These are phyloP conservation scores for Lunasporangiospora selenospora DNA, from an alignment of 192 early-diverging fungal species.

Conservation along the genomic window DNA sequence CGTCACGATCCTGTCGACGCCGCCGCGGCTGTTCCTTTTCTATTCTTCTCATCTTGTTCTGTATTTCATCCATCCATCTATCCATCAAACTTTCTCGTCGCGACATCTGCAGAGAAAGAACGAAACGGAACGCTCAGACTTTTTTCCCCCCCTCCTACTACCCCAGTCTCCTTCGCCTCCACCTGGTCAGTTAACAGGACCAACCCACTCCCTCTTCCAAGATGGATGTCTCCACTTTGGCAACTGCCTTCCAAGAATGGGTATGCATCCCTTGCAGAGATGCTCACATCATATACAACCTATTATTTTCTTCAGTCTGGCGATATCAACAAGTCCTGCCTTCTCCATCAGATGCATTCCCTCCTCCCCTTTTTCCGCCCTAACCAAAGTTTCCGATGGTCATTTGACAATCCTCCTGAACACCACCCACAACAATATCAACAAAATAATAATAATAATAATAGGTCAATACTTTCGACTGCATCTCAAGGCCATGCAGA, in stretches of 20 bases:
- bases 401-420: too few species aligned
- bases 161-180: background rate
- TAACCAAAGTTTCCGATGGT: too few species aligned
- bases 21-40: background rate
- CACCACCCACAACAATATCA: background rate
- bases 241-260: slow-evolving; percentile 50
- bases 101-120: too few species aligned
- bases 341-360: too few species aligned
- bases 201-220: too few species aligned
- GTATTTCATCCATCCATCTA: background rate
- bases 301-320: too few species aligned
- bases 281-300: too few species aligned
- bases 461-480: slow-evolving; percentile 71
- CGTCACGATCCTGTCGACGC: background rate
- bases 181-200: background rate
- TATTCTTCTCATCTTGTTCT: background rate
- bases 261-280: slow-evolving; percentile 15
- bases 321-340: too few species aligned
- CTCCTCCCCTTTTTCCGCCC: too few species aligned
- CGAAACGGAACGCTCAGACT: background rate
- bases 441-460: background rate
- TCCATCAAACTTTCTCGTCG: too few species aligned
- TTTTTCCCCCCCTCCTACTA: background rate
- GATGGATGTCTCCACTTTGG: slow-evolving; percentile 26
- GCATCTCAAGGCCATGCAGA: slow-evolving; percentile 51